Conservation (phyloP, 2,329 filamentous ascomycete species). For the Cercospora sojina region DNA sequence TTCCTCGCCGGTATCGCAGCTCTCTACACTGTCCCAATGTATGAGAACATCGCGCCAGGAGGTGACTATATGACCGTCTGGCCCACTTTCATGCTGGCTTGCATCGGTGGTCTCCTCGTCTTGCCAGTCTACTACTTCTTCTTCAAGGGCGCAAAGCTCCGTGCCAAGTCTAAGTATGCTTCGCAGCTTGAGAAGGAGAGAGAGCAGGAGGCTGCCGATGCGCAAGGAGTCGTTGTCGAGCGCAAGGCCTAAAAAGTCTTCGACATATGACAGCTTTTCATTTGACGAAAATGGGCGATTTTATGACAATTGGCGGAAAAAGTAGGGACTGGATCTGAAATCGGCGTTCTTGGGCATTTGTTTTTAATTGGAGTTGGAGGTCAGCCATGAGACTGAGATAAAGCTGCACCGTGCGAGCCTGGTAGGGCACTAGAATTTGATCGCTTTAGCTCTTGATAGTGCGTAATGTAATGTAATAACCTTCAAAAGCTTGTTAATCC, state of each 20-base stretch:
- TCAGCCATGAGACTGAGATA: neutral
- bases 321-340: neutral
- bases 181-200: constrained; percentile 40
- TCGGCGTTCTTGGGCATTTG: neutral
- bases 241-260: neutral
- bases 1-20: constrained; percentile 71
- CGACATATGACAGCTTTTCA: neutral
- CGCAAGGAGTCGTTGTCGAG: neutral
- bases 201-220: constrained; percentile 24
- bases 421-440: neutral
- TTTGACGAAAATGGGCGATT: too few species aligned
- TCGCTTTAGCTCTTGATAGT: neutral
- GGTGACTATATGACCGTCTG: constrained; percentile 42
- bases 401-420: neutral
- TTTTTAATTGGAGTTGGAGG: neutral
- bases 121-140: constrained; percentile 58
- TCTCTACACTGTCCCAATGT: constrained; percentile 61
- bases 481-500: neutral
- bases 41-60: constrained; percentile 30
- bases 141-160: constrained; percentile 42
- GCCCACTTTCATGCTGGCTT: constrained; percentile 56
- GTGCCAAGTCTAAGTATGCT: constrained; percentile 52
- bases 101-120: constrained; percentile 52
- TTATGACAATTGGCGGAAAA: neutral
- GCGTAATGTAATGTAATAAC: neutral